phyloP scores from a whole-genome alignment of 23 red algal genomes.

The Gracilaria gracilis region DNA sequence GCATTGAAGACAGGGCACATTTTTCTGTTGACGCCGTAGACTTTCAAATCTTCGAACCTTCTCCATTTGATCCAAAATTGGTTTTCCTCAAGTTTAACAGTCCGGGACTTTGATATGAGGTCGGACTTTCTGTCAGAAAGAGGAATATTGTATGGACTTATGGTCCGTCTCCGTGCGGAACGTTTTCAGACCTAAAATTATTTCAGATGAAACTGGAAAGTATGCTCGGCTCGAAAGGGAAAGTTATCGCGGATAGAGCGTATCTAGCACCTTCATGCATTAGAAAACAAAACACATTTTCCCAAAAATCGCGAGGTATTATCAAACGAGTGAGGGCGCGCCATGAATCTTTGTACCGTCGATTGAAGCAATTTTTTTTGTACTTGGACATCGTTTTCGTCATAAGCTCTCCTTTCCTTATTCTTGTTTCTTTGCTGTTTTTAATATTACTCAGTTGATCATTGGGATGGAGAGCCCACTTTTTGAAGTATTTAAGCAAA shows the following conservation, averaged over 20 bases:
- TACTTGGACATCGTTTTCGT: not conserved
- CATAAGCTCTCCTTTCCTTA: not conserved
- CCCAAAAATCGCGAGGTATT: no score
- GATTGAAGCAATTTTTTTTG: slow-evolving; percentile 19
- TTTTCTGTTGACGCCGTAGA: no score
- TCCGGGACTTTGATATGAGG: not conserved
- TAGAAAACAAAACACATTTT: no score
- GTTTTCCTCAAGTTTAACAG: not conserved
- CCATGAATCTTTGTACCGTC: slow-evolving; percentile 6
- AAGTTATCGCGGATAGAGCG: no score
- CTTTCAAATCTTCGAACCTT: no score
- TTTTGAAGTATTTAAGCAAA: no score
- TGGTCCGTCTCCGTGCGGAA: not conserved
- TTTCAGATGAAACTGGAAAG: not conserved
- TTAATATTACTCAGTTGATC: slow-evolving; percentile 8
- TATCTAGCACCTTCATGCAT: no score
- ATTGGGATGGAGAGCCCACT: not conserved
- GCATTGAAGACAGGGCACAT: no score
- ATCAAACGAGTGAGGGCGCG: not conserved
- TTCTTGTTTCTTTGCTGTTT: slow-evolving; percentile 9
- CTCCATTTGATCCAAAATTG: not conserved
- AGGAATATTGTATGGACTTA: slow-evolving; percentile 1
- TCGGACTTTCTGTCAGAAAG: not conserved
- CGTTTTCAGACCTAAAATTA: not conserved
- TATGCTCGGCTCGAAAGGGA: no score